Evolutionary conservation across 1,284 basidiomycete species (phyloP), one percentile per base, ranked within the genome.

Genomic region (Austroboletus novae-zelandiae): DNA sequence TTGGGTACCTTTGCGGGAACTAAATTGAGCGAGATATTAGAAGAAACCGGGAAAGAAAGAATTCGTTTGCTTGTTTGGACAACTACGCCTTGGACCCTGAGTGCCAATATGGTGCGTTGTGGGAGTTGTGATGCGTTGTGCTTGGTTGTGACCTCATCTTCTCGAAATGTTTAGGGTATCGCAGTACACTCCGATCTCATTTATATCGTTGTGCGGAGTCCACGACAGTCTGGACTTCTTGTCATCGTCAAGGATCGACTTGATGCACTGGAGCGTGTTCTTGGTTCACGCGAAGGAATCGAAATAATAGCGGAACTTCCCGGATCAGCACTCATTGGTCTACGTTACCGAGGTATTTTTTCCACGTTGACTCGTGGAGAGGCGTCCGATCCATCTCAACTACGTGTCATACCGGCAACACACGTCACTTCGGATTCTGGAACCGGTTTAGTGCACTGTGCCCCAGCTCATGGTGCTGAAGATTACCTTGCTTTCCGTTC

Each of bases 61-160:
- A 68, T 88, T 4, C 77, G 79, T 17, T 61, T 96, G 10, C 74
- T 94, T 30, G 89, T 98, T n/a, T 99, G 97, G 97, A 99, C 96
- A 2, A 99, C 97, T 0, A 99, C 96, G 0, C 93, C 97, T 0
- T 99, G 96, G 96, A 98, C 93, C 8, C 73, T 99, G 42, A 92
- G 92, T 1, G 92, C 93, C 1, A 99, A 99, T 64, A 94, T 96
- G 88, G 93, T 92, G 59, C 40, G 78, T 45, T 29, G 23, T 40
- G 2, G 17, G 36, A 13, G 18, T 40, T 25, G 1, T 27, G 11
- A 25, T 37, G 56, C 9, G n/a, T 14, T 20, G 11, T 39, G 10
- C 27, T 45, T 48, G 13, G 20, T 42, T 23, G 5, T 56, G 13
- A 51, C 17, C 36, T 55, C 47, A 27, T 39, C 39, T 44, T 41